A percentile compares a stretch with the other conserved stretches of the same genome.
Conservation (phyloP, 2,329 filamentous ascomycete genomes). For the Clonostachys solani region DNA sequence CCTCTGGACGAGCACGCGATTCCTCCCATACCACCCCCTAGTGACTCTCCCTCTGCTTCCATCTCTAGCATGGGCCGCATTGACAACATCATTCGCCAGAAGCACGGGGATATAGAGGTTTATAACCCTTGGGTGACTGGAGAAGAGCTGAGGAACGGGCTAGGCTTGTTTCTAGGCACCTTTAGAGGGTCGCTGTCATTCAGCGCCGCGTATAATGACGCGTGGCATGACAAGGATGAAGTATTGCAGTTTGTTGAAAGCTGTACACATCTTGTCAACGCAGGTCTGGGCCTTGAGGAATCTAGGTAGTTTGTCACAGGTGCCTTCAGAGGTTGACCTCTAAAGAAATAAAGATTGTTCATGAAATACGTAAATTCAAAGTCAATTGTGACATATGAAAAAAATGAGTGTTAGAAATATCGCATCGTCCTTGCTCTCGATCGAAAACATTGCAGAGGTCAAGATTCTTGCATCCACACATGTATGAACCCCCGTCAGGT, state of each 20-base stretch:
- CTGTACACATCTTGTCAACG: constrained; percentile 6
- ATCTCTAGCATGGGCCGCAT: constrained; percentile 27
- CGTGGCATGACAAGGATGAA: constrained; percentile 25
- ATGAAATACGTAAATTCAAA: too few species aligned
- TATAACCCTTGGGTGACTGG: constrained; percentile 36
- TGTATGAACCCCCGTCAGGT: too few species aligned
- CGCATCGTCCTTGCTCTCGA: too few species aligned
- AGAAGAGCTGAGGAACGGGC: constrained; percentile 32
- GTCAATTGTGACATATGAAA: too few species aligned
- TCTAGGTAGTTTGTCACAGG: too few species aligned
- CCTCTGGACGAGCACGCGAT: constrained; percentile 5
- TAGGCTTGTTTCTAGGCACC: constrained; percentile 33
- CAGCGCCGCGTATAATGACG: constrained; percentile 35
- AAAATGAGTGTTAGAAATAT: too few species aligned
- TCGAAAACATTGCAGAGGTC: too few species aligned
- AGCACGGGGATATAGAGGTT: constrained; percentile 18
- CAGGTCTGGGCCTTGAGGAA: too few species aligned
- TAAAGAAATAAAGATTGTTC: too few species aligned
- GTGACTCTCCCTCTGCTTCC: constrained; percentile 15
- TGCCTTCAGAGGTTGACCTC: too few species aligned
- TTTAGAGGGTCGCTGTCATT: constrained; percentile 26
- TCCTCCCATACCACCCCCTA: constrained; percentile 14
- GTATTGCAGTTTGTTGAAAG: constrained; percentile 12
- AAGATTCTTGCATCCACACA: too few species aligned
- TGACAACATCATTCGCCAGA: constrained; percentile 23